Percentiles rank a stretch among this genome's conserved stretches.
Conservation (phyloP, 1,139 yeast species). For the Lipomyces yarrowii region DNA sequence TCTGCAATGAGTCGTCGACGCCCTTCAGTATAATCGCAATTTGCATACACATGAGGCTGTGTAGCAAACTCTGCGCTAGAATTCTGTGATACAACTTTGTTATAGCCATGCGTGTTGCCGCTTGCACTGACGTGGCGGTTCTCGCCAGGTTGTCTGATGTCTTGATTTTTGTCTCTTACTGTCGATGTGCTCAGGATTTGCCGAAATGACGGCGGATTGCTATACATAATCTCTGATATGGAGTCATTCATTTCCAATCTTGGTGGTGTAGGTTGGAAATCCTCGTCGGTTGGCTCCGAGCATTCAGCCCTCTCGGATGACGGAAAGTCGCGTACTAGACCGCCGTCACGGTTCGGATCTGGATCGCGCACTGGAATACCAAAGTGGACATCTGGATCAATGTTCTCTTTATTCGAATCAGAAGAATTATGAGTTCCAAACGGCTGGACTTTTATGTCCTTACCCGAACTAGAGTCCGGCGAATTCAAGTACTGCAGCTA, state of each 20-base stretch:
- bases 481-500: not conserved
- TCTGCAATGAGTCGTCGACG: not conserved
- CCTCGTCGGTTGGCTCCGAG: not conserved
- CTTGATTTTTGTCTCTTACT: not conserved
- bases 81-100: not conserved
- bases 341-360: not conserved
- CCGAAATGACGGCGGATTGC: conserved; percentile 5
- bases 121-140: not conserved
- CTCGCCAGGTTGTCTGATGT: not conserved
- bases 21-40: not conserved
- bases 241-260: conserved; percentile 6
- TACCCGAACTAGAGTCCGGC: not conserved
- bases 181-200: conserved; percentile 3
- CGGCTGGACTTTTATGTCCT: not conserved
- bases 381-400: conserved; percentile 7
- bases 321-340: not conserved
- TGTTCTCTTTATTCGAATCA: conserved; percentile 12
- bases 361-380: not conserved
- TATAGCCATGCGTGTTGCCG: not conserved
- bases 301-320: not conserved
- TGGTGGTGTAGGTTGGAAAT: not conserved
- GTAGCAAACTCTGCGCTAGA: not conserved
- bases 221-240: conserved; percentile 4
- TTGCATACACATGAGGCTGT: not conserved
- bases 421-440: not conserved